phyloP scores from a whole-genome alignment of 176 grass and related monocot genomes.

The Rhipidocladum racemiflorum region DNA sequence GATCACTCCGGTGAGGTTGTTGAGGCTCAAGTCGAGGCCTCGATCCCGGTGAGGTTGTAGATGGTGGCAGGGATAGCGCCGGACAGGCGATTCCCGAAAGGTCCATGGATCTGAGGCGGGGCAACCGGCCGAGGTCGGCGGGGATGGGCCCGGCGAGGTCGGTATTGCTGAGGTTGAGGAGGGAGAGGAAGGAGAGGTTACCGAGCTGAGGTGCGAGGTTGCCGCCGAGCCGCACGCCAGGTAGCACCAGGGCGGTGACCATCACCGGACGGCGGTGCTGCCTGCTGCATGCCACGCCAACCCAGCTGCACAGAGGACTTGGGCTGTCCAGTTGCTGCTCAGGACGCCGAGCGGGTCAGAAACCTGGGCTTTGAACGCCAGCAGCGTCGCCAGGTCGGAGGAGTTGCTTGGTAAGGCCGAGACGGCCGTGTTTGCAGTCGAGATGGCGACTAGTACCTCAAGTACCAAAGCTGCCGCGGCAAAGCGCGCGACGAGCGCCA shows the following conservation, averaged over 20 bases:
- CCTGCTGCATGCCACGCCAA: neutral
- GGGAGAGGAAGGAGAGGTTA: slow-evolving; percentile 35
- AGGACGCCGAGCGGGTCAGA: slow-evolving; percentile 5
- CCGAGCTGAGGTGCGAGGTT: neutral
- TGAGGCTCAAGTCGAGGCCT: neutral
- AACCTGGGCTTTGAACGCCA: slow-evolving; percentile 12
- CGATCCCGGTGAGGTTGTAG: neutral
- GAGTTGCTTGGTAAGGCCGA: too few species aligned
- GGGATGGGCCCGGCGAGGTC: slow-evolving; percentile 13
- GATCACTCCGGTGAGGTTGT: slow-evolving; percentile 1
- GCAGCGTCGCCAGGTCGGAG: slow-evolving; percentile 9
- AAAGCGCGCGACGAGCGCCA: too few species aligned
- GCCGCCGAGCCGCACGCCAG: neutral
- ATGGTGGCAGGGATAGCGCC: slow-evolving; percentile 16
- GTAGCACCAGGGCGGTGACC: neutral
- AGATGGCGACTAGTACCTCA: neutral
- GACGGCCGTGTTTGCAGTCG: neutral
- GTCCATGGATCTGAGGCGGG: neutral
- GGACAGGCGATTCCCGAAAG: slow-evolving; percentile 14
- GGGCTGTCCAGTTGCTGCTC: neutral
- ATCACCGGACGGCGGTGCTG: neutral
- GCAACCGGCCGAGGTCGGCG: neutral
- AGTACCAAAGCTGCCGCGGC: too few species aligned
- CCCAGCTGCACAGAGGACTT: neutral
- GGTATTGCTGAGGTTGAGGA: slow-evolving; percentile 22